phyloP scores from a whole-genome alignment of 768 basidiomycete species.

The Termitomyces sp. region DNA sequence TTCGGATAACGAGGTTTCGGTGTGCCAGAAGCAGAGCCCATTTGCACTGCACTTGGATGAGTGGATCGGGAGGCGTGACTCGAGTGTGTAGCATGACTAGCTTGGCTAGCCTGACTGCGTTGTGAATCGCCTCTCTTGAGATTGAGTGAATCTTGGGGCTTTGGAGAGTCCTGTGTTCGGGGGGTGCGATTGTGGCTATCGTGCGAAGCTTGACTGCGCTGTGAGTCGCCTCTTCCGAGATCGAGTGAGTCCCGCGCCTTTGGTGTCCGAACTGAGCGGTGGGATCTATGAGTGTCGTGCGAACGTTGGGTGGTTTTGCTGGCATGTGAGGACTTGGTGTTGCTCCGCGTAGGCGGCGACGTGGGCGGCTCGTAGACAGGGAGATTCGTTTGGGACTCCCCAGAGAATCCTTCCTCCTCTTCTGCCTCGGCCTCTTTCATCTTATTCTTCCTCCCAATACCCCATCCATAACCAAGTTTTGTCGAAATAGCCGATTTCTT shows the following conservation, averaged over 20 bases:
- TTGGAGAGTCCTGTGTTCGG: constrained; percentile 8
- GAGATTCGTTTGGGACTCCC: constrained; percentile 26
- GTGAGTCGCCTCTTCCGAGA: constrained; percentile 20
- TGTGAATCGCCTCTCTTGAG: constrained; percentile 22
- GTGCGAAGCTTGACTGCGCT: constrained; percentile 18
- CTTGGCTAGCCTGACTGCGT: constrained; percentile 15
- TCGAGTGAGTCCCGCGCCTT: not conserved
- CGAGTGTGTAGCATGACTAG: constrained; percentile 14
- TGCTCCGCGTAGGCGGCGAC: constrained; percentile 28
- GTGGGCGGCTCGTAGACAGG: constrained; percentile 34
- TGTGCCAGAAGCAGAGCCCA: constrained; percentile 11
- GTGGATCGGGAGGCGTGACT: constrained; percentile 23
- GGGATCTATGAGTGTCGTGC: constrained; percentile 11
- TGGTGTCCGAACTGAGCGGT: not conserved
- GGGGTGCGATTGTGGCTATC: constrained; percentile 11
- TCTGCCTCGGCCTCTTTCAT: constrained; percentile 33
- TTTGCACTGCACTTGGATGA: constrained; percentile 16
- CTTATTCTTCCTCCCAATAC: constrained; percentile 50
- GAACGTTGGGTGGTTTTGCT: constrained; percentile 25
- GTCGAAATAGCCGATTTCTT: constrained; percentile 43
- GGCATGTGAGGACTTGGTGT: constrained; percentile 34
- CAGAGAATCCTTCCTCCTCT: constrained; percentile 20
- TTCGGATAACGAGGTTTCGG: constrained; percentile 32
- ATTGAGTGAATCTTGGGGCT: constrained; percentile 4
- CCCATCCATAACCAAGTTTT: constrained; percentile 73